Evolutionary conservation across 148 eudicot genomes (phyloP).

Genomic region (Cornus kousa): DNA sequence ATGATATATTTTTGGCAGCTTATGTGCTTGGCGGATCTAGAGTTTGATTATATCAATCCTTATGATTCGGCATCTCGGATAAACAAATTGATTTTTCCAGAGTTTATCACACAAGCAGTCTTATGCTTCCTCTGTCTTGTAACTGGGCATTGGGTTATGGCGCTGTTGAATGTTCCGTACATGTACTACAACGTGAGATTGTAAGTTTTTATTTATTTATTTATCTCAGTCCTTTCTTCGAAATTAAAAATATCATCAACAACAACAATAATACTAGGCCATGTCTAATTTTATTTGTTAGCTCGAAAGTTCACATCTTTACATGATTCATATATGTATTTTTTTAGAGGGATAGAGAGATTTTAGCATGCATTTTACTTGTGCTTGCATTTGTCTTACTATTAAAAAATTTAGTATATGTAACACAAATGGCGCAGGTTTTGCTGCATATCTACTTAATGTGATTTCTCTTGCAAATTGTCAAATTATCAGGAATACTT

Average conservation of each 20-base stretch:
- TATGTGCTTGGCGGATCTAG: slow-evolving; percentile 95
- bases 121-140: slow-evolving; percentile 66
- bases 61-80: slow-evolving; percentile 89
- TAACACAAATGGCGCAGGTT: neutral
- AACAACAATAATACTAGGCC: neutral
- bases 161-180: slow-evolving; percentile 69
- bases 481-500: neutral
- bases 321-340: neutral
- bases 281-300: neutral
- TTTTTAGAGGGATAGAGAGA: neutral
- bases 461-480: neutral
- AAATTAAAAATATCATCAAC: neutral
- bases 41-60: slow-evolving; percentile 93
- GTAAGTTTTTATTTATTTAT: slow-evolving; percentile 45
- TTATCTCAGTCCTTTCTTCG: neutral
- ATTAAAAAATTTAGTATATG: too few species aligned
- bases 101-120: slow-evolving; percentile 70
- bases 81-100: slow-evolving; percentile 72
- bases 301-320: neutral
- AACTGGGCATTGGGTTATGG: slow-evolving; percentile 94
- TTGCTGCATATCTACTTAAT: neutral
- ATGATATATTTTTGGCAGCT: slow-evolving; percentile 53
- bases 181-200: slow-evolving; percentile 76
- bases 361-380: neutral
- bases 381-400: too few species aligned